phyloP scores from a whole-genome alignment of 73 alveolate genomes.

The Symbiodinium pilosum region DNA sequence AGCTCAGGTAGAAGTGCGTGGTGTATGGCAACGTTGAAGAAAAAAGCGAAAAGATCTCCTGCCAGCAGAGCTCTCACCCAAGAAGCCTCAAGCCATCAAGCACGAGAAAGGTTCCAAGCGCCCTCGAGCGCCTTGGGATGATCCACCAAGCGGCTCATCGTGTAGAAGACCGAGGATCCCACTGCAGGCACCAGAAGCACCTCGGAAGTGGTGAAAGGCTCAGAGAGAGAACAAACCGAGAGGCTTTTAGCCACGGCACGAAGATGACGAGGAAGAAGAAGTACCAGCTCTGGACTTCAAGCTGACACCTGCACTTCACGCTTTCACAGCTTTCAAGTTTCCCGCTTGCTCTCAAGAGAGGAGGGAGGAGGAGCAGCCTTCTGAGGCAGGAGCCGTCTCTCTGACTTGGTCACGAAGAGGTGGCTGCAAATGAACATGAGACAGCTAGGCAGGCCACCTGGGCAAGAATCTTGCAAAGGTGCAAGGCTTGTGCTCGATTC shows the following conservation, averaged over 20 bases:
- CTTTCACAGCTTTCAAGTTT: too few species aligned
- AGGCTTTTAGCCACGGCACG: neutral
- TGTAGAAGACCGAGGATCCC: slow-evolving; percentile 75
- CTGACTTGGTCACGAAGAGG: slow-evolving; percentile 71
- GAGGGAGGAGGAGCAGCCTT: too few species aligned
- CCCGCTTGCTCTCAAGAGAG: too few species aligned
- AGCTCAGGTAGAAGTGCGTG: slow-evolving; percentile 70
- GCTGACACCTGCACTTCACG: neutral
- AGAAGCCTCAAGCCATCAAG: too few species aligned
- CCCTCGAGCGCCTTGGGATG: slow-evolving; percentile 16
- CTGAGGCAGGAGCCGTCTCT: neutral
- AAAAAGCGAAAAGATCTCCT: slow-evolving; percentile 68
- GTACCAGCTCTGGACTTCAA: slow-evolving; percentile 48
- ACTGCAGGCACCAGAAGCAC: slow-evolving; percentile 46
- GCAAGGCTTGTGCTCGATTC: too few species aligned
- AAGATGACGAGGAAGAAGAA: slow-evolving; percentile 61
- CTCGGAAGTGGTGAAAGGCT: neutral
- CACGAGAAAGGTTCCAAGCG: neutral
- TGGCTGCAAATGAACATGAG: slow-evolving; percentile 35
- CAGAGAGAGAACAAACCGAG: neutral
- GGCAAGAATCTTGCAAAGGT: too few species aligned
- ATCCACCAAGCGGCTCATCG: slow-evolving; percentile 44
- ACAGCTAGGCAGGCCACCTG: neutral
- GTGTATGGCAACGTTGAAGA: slow-evolving; percentile 61
- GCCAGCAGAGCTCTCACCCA: too few species aligned